A percentile compares a stretch with the other conserved stretches of the same genome.
Evolutionary conservation across 169 alveolate genomes (phyloP).

Genomic region (Eimeria maxima): DNA sequence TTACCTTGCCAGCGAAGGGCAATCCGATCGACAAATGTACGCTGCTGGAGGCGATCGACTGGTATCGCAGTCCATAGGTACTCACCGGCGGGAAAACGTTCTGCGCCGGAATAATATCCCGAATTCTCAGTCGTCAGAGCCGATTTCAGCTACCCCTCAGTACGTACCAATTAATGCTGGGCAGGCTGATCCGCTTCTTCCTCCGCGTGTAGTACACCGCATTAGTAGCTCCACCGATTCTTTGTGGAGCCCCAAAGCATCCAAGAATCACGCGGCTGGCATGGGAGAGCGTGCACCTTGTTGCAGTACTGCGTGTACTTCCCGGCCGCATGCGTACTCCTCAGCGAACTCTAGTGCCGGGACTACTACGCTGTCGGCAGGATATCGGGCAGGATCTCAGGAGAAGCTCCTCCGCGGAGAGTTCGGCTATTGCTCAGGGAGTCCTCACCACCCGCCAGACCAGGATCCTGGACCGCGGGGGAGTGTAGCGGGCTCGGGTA

Average conservation of each 20-base stretch:
- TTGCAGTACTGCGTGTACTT: not conserved
- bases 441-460: constrained; percentile 38
- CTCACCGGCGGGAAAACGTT: not conserved
- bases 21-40: constrained; percentile 39
- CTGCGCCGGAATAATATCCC: not conserved
- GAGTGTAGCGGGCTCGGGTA: constrained; percentile 1
- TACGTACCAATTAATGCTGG: not conserved
- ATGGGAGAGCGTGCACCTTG: constrained; percentile 4
- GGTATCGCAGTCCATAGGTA: not conserved
- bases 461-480: constrained; percentile 24
- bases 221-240: constrained; percentile 67
- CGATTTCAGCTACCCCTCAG: not conserved
- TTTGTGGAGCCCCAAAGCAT: constrained; percentile 78
- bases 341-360: not conserved
- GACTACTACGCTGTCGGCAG: not conserved
- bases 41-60: constrained; percentile 22
- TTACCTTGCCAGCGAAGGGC: constrained; percentile 8
- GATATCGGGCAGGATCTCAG: constrained; percentile 15
- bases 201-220: constrained; percentile 61
- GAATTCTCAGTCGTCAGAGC: constrained; percentile 24
- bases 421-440: constrained; percentile 29
- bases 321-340: constrained; percentile 22
- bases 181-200: constrained; percentile 14
- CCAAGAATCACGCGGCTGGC: constrained; percentile 35
- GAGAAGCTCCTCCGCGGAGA: constrained; percentile 48